Percentiles rank a stretch among this genome's conserved stretches.
phyloP scores from a whole-genome alignment of 768 basidiomycete genomes.

The Podaxis sp. region DNA sequence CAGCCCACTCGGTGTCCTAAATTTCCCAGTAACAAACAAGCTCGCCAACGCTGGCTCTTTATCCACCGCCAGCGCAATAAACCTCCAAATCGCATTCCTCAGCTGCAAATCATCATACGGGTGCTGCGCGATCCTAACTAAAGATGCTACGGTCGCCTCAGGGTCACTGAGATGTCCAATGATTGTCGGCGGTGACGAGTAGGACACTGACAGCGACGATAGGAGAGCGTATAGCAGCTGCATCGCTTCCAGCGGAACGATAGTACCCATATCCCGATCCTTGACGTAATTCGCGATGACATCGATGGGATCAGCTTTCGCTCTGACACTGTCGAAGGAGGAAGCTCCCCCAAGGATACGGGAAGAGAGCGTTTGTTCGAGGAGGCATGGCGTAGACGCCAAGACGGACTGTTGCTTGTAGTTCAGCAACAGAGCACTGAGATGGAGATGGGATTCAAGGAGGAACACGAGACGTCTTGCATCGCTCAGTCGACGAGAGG shows the following conservation, averaged over 20 bases:
- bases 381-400: constrained; percentile 53
- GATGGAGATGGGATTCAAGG: constrained; percentile 63
- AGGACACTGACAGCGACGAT: constrained; percentile 57
- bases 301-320: constrained; percentile 71
- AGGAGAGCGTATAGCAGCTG: constrained; percentile 68
- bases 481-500: constrained; percentile 67
- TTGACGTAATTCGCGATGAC: constrained; percentile 68
- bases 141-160: constrained; percentile 62
- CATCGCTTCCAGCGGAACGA: constrained; percentile 66
- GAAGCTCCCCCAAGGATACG: constrained; percentile 51
- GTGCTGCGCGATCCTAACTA: constrained; percentile 74
- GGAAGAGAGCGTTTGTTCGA: constrained; percentile 77
- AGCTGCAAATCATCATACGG: constrained; percentile 77
- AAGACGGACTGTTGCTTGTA: constrained; percentile 53
- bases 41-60: constrained; percentile 84
- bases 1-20: constrained; percentile 45
- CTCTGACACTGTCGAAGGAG: constrained; percentile 43
- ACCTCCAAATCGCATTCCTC: constrained; percentile 79
- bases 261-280: constrained; percentile 57
- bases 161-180: constrained; percentile 78
- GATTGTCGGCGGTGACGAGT: constrained; percentile 69
- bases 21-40: constrained; percentile 75
- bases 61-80: constrained; percentile 78
- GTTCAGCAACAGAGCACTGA: constrained; percentile 62
- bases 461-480: constrained; percentile 66